Conservation (phyloP, 169 alveolate genomes). For the Neospora caninum region DNA sequence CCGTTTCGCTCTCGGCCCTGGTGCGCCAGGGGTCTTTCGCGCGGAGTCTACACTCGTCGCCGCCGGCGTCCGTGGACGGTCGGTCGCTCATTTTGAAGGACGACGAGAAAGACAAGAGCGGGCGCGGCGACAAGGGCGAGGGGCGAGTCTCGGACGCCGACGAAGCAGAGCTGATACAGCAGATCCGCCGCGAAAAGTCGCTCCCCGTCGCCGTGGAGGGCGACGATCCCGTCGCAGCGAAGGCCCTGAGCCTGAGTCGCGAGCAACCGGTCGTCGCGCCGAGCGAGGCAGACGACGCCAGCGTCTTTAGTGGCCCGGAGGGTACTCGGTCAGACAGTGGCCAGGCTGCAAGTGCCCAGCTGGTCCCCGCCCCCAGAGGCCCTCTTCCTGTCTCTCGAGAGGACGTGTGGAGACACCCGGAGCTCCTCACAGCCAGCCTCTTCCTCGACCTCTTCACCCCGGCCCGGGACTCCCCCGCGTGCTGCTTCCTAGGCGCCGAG, state of each 20-base stretch:
- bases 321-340: neutral
- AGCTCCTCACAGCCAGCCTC: neutral
- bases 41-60: neutral
- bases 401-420: neutral
- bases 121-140: neutral
- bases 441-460: slow-evolving; percentile 14
- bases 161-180: neutral
- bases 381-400: neutral
- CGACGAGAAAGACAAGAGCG: neutral
- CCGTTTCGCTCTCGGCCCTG: neutral
- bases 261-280: neutral
- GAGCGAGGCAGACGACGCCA: too few relatives aligned
- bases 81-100: neutral
- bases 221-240: slow-evolving; percentile 2
- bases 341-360: neutral
- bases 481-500: neutral
- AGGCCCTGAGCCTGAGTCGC: neutral
- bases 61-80: neutral
- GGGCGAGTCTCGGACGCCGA: neutral
- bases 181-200: slow-evolving; percentile 26
- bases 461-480: neutral
- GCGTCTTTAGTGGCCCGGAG: neutral
- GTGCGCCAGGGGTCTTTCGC: neutral
- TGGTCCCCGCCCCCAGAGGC: neutral
- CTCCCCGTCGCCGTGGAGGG: slow-evolving; percentile 14